Evolutionary conservation across 129 eudicot species (phyloP).

Genomic region (Mikania micrantha): DNA sequence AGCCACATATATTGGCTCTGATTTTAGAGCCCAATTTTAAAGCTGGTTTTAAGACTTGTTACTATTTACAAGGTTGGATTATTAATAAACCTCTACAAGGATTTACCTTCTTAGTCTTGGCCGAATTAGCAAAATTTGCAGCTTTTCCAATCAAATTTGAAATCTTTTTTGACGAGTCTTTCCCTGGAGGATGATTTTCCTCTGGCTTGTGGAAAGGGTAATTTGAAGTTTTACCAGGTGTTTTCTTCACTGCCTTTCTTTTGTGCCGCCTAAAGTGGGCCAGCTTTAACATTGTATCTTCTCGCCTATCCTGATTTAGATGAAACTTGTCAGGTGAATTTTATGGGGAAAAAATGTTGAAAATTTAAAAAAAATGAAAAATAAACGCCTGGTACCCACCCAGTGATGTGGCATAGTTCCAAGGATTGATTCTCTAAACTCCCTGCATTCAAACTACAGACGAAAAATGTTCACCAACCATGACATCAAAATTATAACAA

Average conservation of each 20-base stretch:
- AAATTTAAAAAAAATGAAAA: background rate
- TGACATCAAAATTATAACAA: background rate
- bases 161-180: conserved; percentile 70
- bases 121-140: conserved; percentile 73
- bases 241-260: conserved; percentile 73
- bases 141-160: conserved; percentile 86
- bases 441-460: conserved; percentile 89
- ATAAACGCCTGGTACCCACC: conserved; percentile 38
- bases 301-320: conserved; percentile 76
- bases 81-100: background rate
- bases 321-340: conserved; percentile 2
- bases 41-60: background rate
- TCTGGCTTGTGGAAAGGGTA: conserved; percentile 93
- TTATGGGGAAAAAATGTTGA: background rate
- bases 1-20: background rate
- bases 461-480: conserved; percentile 18
- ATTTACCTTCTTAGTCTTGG: conserved; percentile 73
- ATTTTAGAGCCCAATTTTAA: background rate
- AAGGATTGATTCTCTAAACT: conserved; percentile 91
- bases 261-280: conserved; percentile 92
- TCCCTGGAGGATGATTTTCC: conserved; percentile 92
- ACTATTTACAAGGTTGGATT: conserved; percentile 15
- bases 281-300: conserved; percentile 79
- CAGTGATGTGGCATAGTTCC: conserved; percentile 96
- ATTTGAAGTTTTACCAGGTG: conserved; percentile 59